Evolutionary conservation across 352 stramenopile species (phyloP), one percentile per base, ranked within the genome.

Genomic region (Globisporangium splendens): DNA sequence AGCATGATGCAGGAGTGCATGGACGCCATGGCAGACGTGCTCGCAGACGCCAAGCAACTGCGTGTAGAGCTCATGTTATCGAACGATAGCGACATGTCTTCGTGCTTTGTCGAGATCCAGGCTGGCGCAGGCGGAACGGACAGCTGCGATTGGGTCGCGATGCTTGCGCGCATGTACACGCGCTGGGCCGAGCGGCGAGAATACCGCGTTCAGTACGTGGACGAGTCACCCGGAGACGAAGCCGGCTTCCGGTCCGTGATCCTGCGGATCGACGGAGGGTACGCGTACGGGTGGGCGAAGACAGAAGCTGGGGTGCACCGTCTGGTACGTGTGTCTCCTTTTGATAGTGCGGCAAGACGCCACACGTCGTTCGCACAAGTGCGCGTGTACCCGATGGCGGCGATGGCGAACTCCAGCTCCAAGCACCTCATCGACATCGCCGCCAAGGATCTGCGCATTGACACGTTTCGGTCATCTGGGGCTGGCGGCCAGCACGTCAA

Each of bases 401-500:
- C 65, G 31, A 68, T 75, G 66, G 39, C 56, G 18, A 7, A 10
- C 21, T 42, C 43, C 21, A 48, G 59, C 48, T 62, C 46, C 7
- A 77, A 74, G 21, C 48, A 72, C n/a, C 51, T 65, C 17, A 50
- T 76, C n/a, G 74, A 88, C 21, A 88, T 96, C n/a, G 67, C 73
- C 8, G 65, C 73, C 0, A 86, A 83, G 48, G 93, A 98, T 54
- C 66, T 99, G 53, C 91, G 98, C 49, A 90, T 98, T 21, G 97
- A 96, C 48, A 98, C 93, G 28, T 98, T 97, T 75, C 76, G 95
- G 7, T 92, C 86, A 44, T 96, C 95, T 8, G 96, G 95, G 10
- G 83, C 91, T 18, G 96, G 96, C 31, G 96, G 96, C 1, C 96
- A 99, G 73, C 98, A 99, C 69, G 96, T 99, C 8, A 99, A 99